Percentiles rank a stretch among this genome's conserved stretches.
Evolutionary conservation across 2,329 filamentous ascomycete genomes (phyloP).

Genomic region (Kalmusia sp.): DNA sequence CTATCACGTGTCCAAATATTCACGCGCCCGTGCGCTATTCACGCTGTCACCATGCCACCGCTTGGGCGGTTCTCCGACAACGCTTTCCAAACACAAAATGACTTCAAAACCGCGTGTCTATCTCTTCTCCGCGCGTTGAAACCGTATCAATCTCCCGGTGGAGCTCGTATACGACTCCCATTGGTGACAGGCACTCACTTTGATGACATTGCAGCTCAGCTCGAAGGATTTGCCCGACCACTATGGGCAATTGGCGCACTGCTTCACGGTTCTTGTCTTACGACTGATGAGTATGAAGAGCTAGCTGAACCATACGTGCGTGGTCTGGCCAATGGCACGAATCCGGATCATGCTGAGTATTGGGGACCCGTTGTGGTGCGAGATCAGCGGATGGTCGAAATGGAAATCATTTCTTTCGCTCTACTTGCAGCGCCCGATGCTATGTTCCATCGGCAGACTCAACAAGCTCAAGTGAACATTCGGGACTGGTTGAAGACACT

Average conservation of each 20-base stretch:
- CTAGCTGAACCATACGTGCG: conserved; percentile 34
- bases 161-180: conserved; percentile 39
- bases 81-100: conserved; percentile 26
- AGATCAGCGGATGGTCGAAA: conserved; percentile 64
- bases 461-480: conserved; percentile 46
- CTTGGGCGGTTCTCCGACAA: conserved; percentile 39
- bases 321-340: conserved; percentile 44
- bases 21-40: no score
- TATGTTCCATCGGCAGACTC: conserved; percentile 41
- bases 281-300: conserved; percentile 21
- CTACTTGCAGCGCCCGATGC: conserved; percentile 53
- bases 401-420: conserved; percentile 59
- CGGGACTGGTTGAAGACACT: conserved; percentile 52
- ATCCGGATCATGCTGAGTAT: conserved; percentile 49
- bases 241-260: conserved; percentile 43
- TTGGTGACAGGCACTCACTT: conserved; percentile 44
- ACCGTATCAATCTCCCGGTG: conserved; percentile 39
- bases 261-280: conserved; percentile 25
- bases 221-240: conserved; percentile 43
- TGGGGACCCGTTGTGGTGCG: conserved; percentile 56
- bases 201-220: conserved; percentile 43
- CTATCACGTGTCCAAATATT: no score
- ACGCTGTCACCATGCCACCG: conserved; percentile 30
- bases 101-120: conserved; percentile 32
- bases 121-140: conserved; percentile 32